These are phyloP conservation scores for Aspergillus hiratsukae DNA, from an alignment of 2,329 filamentous ascomycete genomes.

Conservation along the genomic window DNA sequence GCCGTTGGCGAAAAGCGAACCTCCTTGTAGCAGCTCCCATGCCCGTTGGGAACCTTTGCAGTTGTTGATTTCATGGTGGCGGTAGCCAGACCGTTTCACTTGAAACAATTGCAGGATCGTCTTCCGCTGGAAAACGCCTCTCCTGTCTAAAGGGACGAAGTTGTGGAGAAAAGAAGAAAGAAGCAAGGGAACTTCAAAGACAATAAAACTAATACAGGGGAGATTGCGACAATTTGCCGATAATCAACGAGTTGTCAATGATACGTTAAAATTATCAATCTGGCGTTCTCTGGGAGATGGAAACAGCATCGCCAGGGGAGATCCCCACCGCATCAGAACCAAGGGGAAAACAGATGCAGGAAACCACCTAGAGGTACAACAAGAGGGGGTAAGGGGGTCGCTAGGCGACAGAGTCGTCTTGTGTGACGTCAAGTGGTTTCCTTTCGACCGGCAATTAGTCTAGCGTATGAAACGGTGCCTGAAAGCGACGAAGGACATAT, in stretches of 20 bases:
- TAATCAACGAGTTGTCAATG: neutral
- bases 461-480: neutral
- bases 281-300: no score
- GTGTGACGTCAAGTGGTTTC: neutral
- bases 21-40: constrained; percentile 37
- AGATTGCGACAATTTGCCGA: neutral
- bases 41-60: constrained; percentile 26
- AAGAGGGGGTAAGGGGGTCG: neutral
- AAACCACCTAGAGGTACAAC: neutral
- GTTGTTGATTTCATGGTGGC: constrained; percentile 22
- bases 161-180: neutral
- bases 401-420: neutral
- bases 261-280: no score
- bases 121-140: neutral
- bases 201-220: neutral
- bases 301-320: no score
- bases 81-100: constrained; percentile 1
- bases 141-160: neutral
- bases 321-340: neutral
- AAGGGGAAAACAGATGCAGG: neutral
- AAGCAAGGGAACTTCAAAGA: no score
- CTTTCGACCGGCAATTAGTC: neutral
- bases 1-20: constrained; percentile 39
- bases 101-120: constrained; percentile 5
- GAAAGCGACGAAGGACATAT: neutral